phyloP scores from a whole-genome alignment of 73 alveolate species.

The Blepharisma japonicum region DNA sequence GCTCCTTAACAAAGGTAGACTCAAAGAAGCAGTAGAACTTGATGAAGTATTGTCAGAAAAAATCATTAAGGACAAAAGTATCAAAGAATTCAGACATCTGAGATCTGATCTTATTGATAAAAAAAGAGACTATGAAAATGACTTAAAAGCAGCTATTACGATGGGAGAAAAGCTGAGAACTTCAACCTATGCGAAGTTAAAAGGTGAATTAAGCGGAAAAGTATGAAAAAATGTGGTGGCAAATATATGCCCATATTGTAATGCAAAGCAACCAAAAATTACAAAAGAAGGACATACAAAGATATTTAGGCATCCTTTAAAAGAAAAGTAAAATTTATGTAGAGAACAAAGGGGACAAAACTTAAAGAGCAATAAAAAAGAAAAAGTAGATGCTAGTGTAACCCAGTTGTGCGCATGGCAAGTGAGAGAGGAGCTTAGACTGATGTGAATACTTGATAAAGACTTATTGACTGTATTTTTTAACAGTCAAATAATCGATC shows the following conservation, averaged over 20 bases:
- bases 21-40: constrained; percentile 33
- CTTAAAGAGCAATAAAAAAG: constrained; percentile 18
- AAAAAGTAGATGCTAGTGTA: neutral
- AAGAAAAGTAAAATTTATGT: constrained; percentile 39
- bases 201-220: constrained; percentile 35
- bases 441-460: constrained; percentile 65
- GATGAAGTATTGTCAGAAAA: constrained; percentile 29
- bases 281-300: constrained; percentile 66
- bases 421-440: constrained; percentile 64
- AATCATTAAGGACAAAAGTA: constrained; percentile 3
- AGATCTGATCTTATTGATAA: neutral
- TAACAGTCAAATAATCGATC: constrained; percentile 63
- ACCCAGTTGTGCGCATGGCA: constrained; percentile 48
- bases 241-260: constrained; percentile 64
- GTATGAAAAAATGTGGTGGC: constrained; percentile 41
- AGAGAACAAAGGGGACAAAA: constrained; percentile 31
- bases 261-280: constrained; percentile 48
- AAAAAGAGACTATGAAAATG: constrained; percentile 30
- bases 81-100: constrained; percentile 11
- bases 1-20: constrained; percentile 47
- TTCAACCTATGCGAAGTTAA: constrained; percentile 24
- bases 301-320: constrained; percentile 48
- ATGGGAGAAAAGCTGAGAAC: constrained; percentile 33
- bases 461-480: constrained; percentile 65
- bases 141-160: neutral